Percentiles rank a stretch among this genome's conserved stretches.
Evolutionary conservation across 192 early-diverging fungal genomes (phyloP).

Genomic region (Linnemannia exigua): DNA sequence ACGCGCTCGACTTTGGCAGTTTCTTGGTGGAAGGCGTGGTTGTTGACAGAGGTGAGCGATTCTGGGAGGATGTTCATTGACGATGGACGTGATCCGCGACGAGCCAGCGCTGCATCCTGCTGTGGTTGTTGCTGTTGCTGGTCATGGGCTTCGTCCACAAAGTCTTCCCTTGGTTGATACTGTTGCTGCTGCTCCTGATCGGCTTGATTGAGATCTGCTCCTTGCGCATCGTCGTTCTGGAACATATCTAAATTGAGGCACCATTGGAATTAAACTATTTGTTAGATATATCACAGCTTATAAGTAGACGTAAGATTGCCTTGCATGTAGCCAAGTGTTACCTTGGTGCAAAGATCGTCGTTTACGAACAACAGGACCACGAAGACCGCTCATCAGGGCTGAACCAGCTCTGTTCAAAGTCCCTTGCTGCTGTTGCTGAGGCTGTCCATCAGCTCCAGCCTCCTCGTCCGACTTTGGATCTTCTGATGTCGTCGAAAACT

Average conservation of each 20-base stretch:
- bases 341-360: conserved; percentile 50
- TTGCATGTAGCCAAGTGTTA: not conserved
- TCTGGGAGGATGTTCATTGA: conserved; percentile 52
- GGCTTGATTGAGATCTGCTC: conserved; percentile 9
- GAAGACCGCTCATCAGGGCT: not conserved
- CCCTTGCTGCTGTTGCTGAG: not conserved
- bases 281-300: not conserved
- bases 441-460: not conserved
- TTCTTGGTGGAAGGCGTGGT: conserved; percentile 21
- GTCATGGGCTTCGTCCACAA: not conserved
- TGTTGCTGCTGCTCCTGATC: conserved; percentile 2
- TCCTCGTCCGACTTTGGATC: not conserved
- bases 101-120: not conserved
- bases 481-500: not conserved
- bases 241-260: not conserved
- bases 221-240: not conserved
- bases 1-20: not conserved
- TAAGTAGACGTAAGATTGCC: not conserved
- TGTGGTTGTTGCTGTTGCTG: conserved; percentile 8
- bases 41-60: conserved; percentile 45
- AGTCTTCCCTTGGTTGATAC: not conserved
- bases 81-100: conserved; percentile 5
- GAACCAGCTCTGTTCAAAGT: not conserved
- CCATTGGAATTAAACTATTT: too few relatives aligned
- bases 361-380: conserved; percentile 29